These are phyloP conservation scores for Arachnopeziza araneosa DNA, from an alignment of 2,329 filamentous ascomycete genomes.

Conservation along the genomic window DNA sequence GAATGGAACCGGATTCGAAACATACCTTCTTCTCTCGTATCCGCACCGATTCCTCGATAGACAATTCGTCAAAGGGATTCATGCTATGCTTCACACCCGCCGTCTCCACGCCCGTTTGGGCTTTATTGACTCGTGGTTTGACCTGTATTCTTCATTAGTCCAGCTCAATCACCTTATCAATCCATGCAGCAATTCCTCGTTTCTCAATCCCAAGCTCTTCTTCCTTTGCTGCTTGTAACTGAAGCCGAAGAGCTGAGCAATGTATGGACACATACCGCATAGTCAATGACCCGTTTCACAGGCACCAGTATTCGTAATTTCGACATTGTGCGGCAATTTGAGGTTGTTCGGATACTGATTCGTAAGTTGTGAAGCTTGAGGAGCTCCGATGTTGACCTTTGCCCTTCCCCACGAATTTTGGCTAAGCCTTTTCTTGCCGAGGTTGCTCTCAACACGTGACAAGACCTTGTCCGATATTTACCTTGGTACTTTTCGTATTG, in stretches of 20 bases:
- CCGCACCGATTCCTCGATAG: constrained; percentile 90
- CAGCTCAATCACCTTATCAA: neutral
- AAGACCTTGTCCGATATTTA: neutral
- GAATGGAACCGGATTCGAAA: neutral
- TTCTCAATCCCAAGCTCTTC: neutral
- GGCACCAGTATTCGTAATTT: constrained; percentile 70
- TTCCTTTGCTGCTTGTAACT: neutral
- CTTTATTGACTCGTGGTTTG: constrained; percentile 64
- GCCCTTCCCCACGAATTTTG: constrained; percentile 4
- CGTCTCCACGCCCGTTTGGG: constrained; percentile 83
- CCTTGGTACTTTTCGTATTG: too few relatives aligned
- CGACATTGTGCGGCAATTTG: constrained; percentile 41
- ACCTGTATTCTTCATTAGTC: constrained; percentile 39
- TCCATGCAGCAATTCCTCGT: neutral
- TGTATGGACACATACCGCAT: constrained; percentile 54
- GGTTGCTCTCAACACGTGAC: constrained; percentile 3
- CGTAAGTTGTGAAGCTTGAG: constrained; percentile 1
- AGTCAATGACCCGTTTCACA: constrained; percentile 80
- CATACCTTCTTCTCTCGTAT: constrained; percentile 78
- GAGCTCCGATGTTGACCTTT: neutral
- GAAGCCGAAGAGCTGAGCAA: constrained; percentile 2
- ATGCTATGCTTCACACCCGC: constrained; percentile 93
- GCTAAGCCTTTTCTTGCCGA: constrained; percentile 2
- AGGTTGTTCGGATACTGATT: neutral
- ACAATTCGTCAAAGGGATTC: constrained; percentile 99